Conservation (phyloP, 345 rosid species). For the Brassica incana region DNA sequence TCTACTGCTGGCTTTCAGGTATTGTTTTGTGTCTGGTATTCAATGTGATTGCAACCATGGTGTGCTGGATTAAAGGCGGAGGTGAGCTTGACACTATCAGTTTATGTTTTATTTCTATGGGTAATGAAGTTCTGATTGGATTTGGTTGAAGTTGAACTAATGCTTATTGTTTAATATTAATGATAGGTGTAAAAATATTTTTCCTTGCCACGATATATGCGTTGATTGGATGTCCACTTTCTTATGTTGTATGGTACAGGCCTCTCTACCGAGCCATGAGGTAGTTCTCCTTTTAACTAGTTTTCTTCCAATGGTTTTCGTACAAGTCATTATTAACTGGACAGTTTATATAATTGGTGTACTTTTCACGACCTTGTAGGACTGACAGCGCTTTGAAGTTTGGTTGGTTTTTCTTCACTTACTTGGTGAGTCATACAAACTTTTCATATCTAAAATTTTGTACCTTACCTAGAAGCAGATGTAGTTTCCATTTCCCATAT, state of each 20-base stretch:
- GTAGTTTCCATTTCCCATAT: background rate
- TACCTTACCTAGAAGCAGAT: background rate
- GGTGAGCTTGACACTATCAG: conserved; percentile 50
- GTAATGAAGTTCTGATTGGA: background rate
- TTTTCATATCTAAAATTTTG: background rate
- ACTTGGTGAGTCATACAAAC: conserved; percentile 64
- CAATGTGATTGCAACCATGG: conserved; percentile 76
- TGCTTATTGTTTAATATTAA: conserved; percentile 26
- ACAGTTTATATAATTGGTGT: background rate
- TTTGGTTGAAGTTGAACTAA: conserved; percentile 9
- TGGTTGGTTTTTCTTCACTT: conserved; percentile 92
- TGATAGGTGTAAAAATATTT: conserved; percentile 81
- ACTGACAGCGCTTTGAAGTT: conserved; percentile 97
- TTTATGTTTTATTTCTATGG: background rate
- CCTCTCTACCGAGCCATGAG: conserved; percentile 98
- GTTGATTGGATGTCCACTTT: conserved; percentile 79
- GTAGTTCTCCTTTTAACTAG: conserved; percentile 31
- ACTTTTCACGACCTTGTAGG: conserved; percentile 55
- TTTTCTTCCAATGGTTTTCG: background rate
- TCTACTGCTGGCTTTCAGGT: conserved; percentile 52
- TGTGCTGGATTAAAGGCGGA: conserved; percentile 92
- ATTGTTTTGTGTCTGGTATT: conserved; percentile 81
- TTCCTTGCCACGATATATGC: conserved; percentile 88
- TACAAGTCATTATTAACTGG: background rate
- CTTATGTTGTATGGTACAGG: conserved; percentile 94